Percentiles rank a stretch among this genome's conserved stretches.
Conservation (phyloP, 2,329 filamentous ascomycete genomes). For the Penicillium sp. region DNA sequence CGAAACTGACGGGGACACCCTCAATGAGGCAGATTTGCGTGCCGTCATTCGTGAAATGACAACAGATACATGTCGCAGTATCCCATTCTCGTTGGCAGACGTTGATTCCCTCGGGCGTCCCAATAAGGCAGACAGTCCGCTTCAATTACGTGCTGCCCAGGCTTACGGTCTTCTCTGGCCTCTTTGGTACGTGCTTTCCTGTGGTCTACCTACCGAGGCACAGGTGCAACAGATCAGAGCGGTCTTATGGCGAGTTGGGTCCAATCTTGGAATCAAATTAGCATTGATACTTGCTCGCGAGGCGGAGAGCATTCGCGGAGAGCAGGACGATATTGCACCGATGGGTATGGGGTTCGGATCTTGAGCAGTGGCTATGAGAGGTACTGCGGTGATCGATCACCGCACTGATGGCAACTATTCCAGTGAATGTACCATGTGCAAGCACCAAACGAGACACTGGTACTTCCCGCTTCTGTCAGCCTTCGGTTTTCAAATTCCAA, state of each 20-base stretch:
- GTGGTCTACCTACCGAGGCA: slow-evolving; percentile 32
- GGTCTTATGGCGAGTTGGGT: slow-evolving; percentile 32
- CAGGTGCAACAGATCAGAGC: slow-evolving; percentile 32
- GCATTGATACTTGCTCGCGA: slow-evolving; percentile 32
- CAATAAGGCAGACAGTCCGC: slow-evolving; percentile 12
- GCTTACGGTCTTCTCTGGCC: slow-evolving; percentile 40
- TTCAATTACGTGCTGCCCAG: slow-evolving; percentile 33
- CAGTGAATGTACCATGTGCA: no score
- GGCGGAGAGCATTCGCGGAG: slow-evolving; percentile 10
- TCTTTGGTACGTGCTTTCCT: slow-evolving; percentile 39
- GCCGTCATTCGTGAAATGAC: slow-evolving; percentile 36
- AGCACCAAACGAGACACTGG: no score
- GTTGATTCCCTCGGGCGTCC: slow-evolving; percentile 35
- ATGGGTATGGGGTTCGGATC: neutral
- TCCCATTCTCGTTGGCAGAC: slow-evolving; percentile 36
- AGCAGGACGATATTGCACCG: neutral
- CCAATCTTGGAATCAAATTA: slow-evolving; percentile 37
- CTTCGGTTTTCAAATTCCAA: no score
- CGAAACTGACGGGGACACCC: neutral
- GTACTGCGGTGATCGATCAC: no score
- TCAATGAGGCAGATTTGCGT: slow-evolving; percentile 14
- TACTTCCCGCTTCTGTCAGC: no score
- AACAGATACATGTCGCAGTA: slow-evolving; percentile 36
- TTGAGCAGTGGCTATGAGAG: neutral
- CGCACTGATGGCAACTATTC: no score